Base-by-base conservation (phyloP, 352 stramenopile species). In the Phytophthora sansomeana region DNA sequence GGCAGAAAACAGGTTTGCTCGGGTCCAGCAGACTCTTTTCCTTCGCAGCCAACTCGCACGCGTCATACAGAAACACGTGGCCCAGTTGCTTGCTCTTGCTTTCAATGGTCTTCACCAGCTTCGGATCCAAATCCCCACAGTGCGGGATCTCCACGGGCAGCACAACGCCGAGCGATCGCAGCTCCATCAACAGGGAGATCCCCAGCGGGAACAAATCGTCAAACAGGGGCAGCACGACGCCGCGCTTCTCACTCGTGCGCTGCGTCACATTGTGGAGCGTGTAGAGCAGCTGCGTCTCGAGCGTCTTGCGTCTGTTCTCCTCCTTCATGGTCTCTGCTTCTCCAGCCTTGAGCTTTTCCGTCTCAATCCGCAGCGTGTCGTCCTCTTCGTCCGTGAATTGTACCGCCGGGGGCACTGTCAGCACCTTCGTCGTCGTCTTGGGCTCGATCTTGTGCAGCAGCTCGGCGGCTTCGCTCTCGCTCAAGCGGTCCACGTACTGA, bases 71-170 rank as follows among this genome's bases (percentile, higher is more conserved):
- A 32, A 54, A 63, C 10, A 83, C 32, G 5, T 69, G 28, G 11
- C 67, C 67, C 13, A 79, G 49, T 10, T 69, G 67, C 5, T 59
- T 39, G 8, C 13, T 24, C 35, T 76, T 79, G 32, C 58, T 65
- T 28, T 53, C 43, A 14, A 74, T 61, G 1, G 52, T 69, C 30
- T 46, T 57, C 7, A 65, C 58, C 28, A 79, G 30, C 46, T 75
- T 63, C 17, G 21, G 30, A 16, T 67, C 46, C 35, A 85, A 51
- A 48, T 85, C 74, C 43, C 74, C 74, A 28, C 78, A 86, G 41
- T 86, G 72, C 19, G 75, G 72, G 28, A 86, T 63, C 47, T 83
- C 78, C 21, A 83, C 63, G 5, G 78, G 75, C 19, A 84, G 48
- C 3, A 36, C 24, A 4, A 75, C 61, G 13, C 73, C 75, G 35